Conservation (phyloP, 345 rosid genomes). For the Boechera retrofracta region DNA sequence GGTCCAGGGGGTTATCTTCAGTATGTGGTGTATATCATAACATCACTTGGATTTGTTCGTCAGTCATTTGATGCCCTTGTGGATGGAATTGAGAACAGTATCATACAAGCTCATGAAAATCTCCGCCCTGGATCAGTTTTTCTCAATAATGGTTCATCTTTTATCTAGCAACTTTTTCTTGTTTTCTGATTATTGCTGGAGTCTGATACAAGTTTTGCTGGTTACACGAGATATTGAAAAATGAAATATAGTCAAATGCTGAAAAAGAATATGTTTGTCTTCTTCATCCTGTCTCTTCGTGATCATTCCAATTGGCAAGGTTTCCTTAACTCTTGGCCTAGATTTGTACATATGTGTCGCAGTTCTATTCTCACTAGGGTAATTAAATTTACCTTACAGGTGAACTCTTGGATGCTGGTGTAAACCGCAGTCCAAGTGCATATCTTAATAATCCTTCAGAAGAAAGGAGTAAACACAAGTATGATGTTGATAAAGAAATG, state of each 20-base stretch:
- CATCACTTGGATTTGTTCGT: constrained; percentile 94
- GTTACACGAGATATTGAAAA: neutral
- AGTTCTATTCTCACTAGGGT: neutral
- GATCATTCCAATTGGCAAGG: neutral
- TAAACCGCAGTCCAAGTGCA: constrained; percentile 97
- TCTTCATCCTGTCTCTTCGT: constrained; percentile 1
- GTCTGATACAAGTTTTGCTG: constrained; percentile 8
- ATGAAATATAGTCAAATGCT: neutral
- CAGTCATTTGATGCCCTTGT: constrained; percentile 95
- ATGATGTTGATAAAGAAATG: constrained; percentile 92
- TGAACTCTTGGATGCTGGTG: constrained; percentile 87
- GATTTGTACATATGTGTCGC: neutral
- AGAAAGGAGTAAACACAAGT: constrained; percentile 78
- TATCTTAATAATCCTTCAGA: constrained; percentile 85
- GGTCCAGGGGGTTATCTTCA: constrained; percentile 99
- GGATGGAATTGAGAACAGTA: constrained; percentile 91
- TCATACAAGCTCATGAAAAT: constrained; percentile 89
- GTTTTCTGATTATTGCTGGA: constrained; percentile 18
- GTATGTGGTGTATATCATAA: constrained; percentile 80
- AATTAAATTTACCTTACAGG: constrained; percentile 58
- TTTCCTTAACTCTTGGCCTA: constrained; percentile 8
- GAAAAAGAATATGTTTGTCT: neutral
- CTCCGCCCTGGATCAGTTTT: constrained; percentile 84
- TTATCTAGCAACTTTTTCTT: constrained; percentile 13
- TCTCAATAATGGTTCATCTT: constrained; percentile 64